phyloP scores from a whole-genome alignment of 2,329 filamentous ascomycete species.

The Aspergillus neoniger region DNA sequence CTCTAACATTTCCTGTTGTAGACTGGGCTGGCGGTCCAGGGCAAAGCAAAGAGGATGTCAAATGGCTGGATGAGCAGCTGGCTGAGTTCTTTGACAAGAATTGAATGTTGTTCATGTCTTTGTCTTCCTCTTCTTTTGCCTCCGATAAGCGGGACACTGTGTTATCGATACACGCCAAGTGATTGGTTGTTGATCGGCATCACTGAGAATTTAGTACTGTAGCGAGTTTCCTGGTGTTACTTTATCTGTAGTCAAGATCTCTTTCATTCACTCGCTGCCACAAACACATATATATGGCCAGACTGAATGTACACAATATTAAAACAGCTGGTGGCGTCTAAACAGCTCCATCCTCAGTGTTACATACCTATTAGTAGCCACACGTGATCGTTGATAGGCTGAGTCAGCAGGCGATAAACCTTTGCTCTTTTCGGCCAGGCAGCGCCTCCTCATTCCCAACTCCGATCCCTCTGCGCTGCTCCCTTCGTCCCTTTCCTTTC shows the following conservation, averaged over 20 bases:
- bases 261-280: too few relatives aligned
- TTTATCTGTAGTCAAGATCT: too few relatives aligned
- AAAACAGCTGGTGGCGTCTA: too few relatives aligned
- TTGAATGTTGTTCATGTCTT: not conserved
- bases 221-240: too few relatives aligned
- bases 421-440: constrained; percentile 6
- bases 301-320: too few relatives aligned
- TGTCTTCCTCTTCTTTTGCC: not conserved
- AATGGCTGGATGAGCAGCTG: constrained; percentile 69
- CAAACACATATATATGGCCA: too few relatives aligned
- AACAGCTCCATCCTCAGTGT: too few relatives aligned
- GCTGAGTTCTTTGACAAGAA: constrained; percentile 52
- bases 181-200: not conserved
- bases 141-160: not conserved
- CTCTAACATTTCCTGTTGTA: constrained; percentile 25
- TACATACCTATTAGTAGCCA: too few relatives aligned
- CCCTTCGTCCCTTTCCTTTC: constrained; percentile 15
- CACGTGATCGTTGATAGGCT: constrained; percentile 5
- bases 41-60: constrained; percentile 68
- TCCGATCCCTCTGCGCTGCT: constrained; percentile 8
- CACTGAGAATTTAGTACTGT: too few relatives aligned
- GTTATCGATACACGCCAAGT: not conserved
- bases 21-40: constrained; percentile 70
- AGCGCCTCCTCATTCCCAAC: constrained; percentile 6
- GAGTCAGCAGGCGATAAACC: constrained; percentile 19